Conservation (phyloP, 2,329 filamentous ascomycete species). For the Penicillium aurantiogriseum region DNA sequence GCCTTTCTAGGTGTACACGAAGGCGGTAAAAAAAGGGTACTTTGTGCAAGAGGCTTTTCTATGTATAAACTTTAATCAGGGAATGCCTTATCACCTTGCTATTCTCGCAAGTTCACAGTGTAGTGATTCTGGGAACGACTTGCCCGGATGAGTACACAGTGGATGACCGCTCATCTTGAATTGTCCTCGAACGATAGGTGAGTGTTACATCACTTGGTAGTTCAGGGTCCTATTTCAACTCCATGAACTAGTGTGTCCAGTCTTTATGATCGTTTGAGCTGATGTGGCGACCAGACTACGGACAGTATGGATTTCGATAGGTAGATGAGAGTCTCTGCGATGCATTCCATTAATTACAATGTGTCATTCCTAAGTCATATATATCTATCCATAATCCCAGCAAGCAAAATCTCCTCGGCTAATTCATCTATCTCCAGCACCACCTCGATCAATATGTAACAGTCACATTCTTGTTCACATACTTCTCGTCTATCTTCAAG, state of each 20-base stretch:
- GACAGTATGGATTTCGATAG: background rate
- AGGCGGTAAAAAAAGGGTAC: too few species aligned
- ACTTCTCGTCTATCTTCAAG: background rate
- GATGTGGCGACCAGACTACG: background rate
- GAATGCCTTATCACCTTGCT: too few species aligned
- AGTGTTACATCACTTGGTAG: too few species aligned
- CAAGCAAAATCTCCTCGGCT: background rate
- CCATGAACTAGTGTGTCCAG: background rate
- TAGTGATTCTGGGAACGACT: too few species aligned
- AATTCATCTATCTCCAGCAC: background rate
- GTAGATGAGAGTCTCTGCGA: background rate
- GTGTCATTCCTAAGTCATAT: background rate
- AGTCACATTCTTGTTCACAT: constrained; percentile 6
- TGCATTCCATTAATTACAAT: background rate
- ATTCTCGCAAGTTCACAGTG: too few species aligned
- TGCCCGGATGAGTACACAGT: too few species aligned
- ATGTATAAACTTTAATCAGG: too few species aligned
- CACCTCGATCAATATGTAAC: constrained; percentile 1
- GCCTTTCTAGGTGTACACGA: too few species aligned
- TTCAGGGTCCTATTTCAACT: background rate
- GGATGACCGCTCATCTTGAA: too few species aligned
- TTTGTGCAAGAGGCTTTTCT: too few species aligned
- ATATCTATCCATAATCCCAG: background rate
- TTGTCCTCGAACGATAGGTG: background rate
- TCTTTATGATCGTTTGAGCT: background rate